Evolutionary conservation across 2,329 filamentous ascomycete genomes (phyloP).

Genomic region (Neopestalotiopsis sp.): DNA sequence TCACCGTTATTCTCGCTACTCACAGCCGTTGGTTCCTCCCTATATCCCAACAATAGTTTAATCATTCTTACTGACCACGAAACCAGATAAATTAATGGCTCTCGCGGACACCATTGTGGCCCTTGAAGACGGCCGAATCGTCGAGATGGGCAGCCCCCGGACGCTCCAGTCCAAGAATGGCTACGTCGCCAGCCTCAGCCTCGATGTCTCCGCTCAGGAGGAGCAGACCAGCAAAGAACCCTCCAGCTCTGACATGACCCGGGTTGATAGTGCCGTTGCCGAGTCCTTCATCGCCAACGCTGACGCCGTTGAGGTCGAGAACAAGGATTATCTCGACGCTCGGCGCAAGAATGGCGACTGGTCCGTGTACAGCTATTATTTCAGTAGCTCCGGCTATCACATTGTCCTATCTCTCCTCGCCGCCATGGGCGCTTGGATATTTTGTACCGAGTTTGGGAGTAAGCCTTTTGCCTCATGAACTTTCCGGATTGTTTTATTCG

Average conservation of each 20-base stretch:
- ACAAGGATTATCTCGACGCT: background rate
- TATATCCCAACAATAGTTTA: background rate
- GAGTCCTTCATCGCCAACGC: background rate
- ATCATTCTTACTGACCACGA: background rate
- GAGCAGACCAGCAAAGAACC: background rate
- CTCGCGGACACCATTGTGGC: constrained; percentile 11
- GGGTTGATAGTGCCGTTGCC: background rate
- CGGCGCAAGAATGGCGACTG: constrained; percentile 17
- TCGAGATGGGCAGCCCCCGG: constrained; percentile 6
- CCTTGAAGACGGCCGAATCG: constrained; percentile 13
- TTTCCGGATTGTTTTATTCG: background rate
- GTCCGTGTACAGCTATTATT: constrained; percentile 18
- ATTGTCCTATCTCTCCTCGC: background rate
- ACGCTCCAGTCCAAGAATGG: background rate
- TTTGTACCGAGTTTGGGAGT: constrained; percentile 19
- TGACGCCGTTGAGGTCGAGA: background rate
- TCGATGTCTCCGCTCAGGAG: background rate
- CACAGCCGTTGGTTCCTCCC: constrained; percentile 21
- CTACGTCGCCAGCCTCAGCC: constrained; percentile 15
- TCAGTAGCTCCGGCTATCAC: constrained; percentile 8
- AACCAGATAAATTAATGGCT: constrained; percentile 17
- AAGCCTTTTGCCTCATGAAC: background rate
- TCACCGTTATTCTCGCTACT: constrained; percentile 38
- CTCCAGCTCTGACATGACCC: background rate
- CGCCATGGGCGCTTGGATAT: constrained; percentile 1